phyloP scores from a whole-genome alignment of 2,329 filamentous ascomycete genomes.

The Colletotrichum truncatum region DNA sequence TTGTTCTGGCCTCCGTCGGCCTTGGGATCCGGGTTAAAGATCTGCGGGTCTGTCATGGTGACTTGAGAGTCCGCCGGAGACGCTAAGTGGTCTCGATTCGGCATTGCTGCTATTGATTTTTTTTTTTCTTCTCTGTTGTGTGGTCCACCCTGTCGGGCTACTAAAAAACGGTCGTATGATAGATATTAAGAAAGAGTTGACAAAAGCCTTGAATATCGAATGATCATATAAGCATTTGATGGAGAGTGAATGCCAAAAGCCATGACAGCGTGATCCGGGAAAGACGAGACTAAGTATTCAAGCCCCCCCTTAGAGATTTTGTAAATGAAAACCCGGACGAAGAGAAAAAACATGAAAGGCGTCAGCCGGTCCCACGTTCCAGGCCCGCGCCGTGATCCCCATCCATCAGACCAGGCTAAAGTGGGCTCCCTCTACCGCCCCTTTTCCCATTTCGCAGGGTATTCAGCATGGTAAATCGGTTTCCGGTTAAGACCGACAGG shows the following conservation, averaged over 20 bases:
- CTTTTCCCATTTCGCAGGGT: background rate
- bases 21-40: background rate
- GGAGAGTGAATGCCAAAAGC: background rate
- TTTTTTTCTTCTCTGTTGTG: background rate
- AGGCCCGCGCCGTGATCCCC: constrained; percentile 3
- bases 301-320: background rate
- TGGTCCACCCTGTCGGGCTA: background rate
- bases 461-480: background rate
- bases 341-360: background rate
- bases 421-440: background rate
- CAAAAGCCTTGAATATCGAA: background rate
- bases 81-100: background rate
- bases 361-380: constrained; percentile 15
- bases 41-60: constrained; percentile 11
- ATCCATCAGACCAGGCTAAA: constrained; percentile 7
- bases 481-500: background rate
- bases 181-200: background rate
- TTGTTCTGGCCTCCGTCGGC: background rate
- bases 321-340: background rate
- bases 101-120: background rate
- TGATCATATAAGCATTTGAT: background rate
- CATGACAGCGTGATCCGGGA: background rate
- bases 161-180: background rate
- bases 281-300: background rate
- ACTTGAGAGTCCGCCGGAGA: constrained; percentile 16